A percentile compares a stretch with the other conserved stretches of the same genome.
These are phyloP conservation scores for Turnera subulata DNA, from an alignment of 345 rosid species.

Conservation along the genomic window DNA sequence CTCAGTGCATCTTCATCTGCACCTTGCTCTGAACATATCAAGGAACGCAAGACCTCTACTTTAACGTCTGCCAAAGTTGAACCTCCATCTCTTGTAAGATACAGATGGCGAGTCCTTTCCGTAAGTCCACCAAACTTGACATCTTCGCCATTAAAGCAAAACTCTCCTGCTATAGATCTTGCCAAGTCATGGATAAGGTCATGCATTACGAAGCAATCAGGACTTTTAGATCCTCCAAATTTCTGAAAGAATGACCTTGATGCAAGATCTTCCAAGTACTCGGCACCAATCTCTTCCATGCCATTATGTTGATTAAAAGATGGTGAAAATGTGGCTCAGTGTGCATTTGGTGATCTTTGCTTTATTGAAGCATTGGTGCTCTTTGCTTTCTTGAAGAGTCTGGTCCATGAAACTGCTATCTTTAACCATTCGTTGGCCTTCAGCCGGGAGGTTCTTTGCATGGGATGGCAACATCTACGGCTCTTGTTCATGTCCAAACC, in stretches of 20 bases:
- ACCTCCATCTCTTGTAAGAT: background rate
- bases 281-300: background rate
- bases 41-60: background rate
- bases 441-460: too few relatives aligned
- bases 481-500: too few relatives aligned
- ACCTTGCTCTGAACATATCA: background rate
- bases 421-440: too few relatives aligned
- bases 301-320: background rate
- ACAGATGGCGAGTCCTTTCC: slow-evolving; percentile 1
- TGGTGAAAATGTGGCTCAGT: too few relatives aligned
- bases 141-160: background rate
- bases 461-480: too few relatives aligned
- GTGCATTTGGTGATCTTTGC: too few relatives aligned
- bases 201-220: slow-evolving; percentile 26
- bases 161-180: slow-evolving; percentile 23
- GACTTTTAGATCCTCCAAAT: background rate
- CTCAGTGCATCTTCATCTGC: too few relatives aligned
- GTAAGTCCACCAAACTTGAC: background rate
- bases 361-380: too few relatives aligned
- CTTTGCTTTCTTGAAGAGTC: too few relatives aligned
- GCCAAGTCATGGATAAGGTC: slow-evolving; percentile 35
- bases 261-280: too few relatives aligned
- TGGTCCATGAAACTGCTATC: too few relatives aligned
- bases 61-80: background rate
- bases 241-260: slow-evolving; percentile 6